These are phyloP conservation scores for Candida maris DNA, from an alignment of 805 yeast genomes.

Conservation along the genomic window DNA sequence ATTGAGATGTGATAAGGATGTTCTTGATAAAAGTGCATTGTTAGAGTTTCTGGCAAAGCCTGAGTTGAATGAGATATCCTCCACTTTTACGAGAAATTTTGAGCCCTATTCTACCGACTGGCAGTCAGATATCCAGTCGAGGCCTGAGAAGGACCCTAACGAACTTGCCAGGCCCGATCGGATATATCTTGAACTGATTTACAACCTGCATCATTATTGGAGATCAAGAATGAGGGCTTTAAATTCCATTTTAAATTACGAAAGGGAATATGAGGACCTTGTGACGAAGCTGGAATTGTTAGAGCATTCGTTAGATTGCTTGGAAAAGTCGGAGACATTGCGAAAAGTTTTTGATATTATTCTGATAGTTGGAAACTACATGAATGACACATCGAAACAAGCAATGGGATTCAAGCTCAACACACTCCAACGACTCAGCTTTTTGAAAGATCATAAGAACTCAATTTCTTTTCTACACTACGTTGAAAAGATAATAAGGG, in stretches of 20 bases:
- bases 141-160: constrained; percentile 65
- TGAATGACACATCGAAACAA: constrained; percentile 91
- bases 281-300: constrained; percentile 61
- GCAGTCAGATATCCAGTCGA: constrained; percentile 36
- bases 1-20: constrained; percentile 69
- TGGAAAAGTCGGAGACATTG: constrained; percentile 64
- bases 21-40: constrained; percentile 65
- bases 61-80: constrained; percentile 71
- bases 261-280: constrained; percentile 74
- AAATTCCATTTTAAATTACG: constrained; percentile 62
- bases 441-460: constrained; percentile 86
- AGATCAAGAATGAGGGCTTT: constrained; percentile 84
- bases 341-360: constrained; percentile 77
- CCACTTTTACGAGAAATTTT: constrained; percentile 63
- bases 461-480: constrained; percentile 88
- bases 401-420: constrained; percentile 90
- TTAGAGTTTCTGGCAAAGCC: constrained; percentile 81
- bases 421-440: constrained; percentile 84
- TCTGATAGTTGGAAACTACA: constrained; percentile 88
- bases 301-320: constrained; percentile 68
- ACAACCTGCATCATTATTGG: constrained; percentile 88
- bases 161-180: constrained; percentile 87
- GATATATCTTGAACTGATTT: constrained; percentile 75
- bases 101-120: constrained; percentile 80
- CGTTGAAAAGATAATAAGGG: constrained; percentile 84